Evolutionary conservation across 805 yeast genomes (phyloP).

Genomic region (Hanseniaspora meyeri): DNA sequence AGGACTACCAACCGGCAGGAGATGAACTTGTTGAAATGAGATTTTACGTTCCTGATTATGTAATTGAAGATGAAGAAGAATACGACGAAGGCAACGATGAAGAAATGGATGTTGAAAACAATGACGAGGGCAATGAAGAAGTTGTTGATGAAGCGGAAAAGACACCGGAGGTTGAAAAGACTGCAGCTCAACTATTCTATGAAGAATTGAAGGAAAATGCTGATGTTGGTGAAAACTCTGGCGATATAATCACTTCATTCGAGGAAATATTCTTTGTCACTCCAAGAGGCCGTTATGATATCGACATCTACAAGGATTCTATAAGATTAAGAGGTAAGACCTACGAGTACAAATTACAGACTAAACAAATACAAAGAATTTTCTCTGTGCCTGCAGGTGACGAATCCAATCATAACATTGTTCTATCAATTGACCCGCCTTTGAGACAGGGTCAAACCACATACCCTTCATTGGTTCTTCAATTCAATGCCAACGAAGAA

Average conservation of each 20-base stretch:
- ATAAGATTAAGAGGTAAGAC: conserved; percentile 93
- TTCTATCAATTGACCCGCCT: conserved; percentile 91
- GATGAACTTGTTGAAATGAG: conserved; percentile 94
- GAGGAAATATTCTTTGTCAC: conserved; percentile 83
- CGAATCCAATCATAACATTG: conserved; percentile 75
- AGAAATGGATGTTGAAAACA: conserved; percentile 25
- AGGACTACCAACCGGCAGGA: conserved; percentile 56
- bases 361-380: conserved; percentile 76
- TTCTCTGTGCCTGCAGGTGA: conserved; percentile 91
- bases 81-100: conserved; percentile 32
- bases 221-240: conserved; percentile 85
- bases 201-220: conserved; percentile 88
- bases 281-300: conserved; percentile 97
- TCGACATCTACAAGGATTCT: conserved; percentile 79
- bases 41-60: conserved; percentile 82
- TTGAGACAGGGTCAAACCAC: conserved; percentile 96
- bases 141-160: conserved; percentile 19
- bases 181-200: conserved; percentile 74
- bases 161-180: conserved; percentile 31
- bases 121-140: conserved; percentile 25
- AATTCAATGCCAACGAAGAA: conserved; percentile 81
- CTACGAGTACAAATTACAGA: conserved; percentile 90
- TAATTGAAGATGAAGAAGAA: conserved; percentile 25
- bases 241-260: conserved; percentile 89
- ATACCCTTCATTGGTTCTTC: conserved; percentile 82